A percentile compares a stretch with the other conserved stretches of the same genome.
Conservation (phyloP, 768 basidiomycete genomes). For the Trichaptum fuscoviolaceum region DNA sequence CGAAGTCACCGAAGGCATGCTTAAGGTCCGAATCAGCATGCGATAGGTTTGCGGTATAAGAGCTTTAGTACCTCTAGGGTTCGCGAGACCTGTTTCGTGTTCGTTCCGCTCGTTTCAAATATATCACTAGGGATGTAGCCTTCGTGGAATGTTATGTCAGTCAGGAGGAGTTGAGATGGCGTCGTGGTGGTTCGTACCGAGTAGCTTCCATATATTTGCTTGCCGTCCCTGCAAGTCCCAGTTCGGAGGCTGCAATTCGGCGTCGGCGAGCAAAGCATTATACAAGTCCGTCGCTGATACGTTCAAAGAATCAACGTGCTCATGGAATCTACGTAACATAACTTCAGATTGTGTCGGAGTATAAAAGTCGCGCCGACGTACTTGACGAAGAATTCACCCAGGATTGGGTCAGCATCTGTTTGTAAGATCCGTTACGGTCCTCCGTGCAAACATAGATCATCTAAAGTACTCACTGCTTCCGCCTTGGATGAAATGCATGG, state of each 20-base stretch:
- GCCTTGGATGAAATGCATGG: constrained; percentile 36
- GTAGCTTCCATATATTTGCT: constrained; percentile 48
- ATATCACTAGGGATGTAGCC: constrained; percentile 30
- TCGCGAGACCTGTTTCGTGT: constrained; percentile 57
- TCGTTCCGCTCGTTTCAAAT: constrained; percentile 41
- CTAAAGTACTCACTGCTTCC: constrained; percentile 13
- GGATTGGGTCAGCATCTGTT: constrained; percentile 46
- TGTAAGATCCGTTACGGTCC: neutral
- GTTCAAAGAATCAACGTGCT: constrained; percentile 40
- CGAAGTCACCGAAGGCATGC: constrained; percentile 62
- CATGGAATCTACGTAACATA: constrained; percentile 36
- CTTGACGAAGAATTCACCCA: constrained; percentile 65
- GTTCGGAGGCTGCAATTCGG: constrained; percentile 50
- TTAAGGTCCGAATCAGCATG: constrained; percentile 16
- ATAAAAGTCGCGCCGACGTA: constrained; percentile 19
- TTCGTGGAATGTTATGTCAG: constrained; percentile 7
- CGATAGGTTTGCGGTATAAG: constrained; percentile 1
- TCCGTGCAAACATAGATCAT: neutral
- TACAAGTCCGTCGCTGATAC: constrained; percentile 49
- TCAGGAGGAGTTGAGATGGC: neutral
- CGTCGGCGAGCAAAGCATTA: constrained; percentile 52
- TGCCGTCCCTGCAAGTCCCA: constrained; percentile 64
- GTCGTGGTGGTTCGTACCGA: constrained; percentile 33
- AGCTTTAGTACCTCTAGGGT: constrained; percentile 44
- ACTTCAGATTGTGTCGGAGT: neutral